Percentiles rank a stretch among this genome's conserved stretches.
Evolutionary conservation across 192 early-diverging fungal genomes (phyloP).

Genomic region (Entophlyctis helioformis): DNA sequence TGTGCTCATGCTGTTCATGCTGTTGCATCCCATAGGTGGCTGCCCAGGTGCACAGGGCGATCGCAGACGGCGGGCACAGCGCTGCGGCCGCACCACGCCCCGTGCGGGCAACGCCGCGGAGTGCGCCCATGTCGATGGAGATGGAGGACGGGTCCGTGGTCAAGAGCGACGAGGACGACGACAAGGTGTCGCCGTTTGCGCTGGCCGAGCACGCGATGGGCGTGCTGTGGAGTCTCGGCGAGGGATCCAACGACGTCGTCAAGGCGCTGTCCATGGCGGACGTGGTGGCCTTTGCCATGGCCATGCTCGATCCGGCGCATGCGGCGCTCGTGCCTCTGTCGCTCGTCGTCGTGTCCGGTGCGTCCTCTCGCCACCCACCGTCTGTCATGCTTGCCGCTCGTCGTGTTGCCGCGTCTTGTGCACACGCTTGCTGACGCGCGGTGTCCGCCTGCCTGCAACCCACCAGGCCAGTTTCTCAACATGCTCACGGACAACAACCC

Average conservation of each 20-base stretch:
- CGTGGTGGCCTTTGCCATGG: slow-evolving; percentile 58
- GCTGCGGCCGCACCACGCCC: too few species aligned
- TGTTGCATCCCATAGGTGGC: too few species aligned
- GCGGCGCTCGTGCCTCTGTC: slow-evolving; percentile 1
- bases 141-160: slow-evolving; percentile 1
- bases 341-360: slow-evolving; percentile 4
- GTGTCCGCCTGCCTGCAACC: too few species aligned
- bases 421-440: too few species aligned
- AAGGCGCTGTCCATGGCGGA: slow-evolving; percentile 51
- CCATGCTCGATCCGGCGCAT: slow-evolving; percentile 2
- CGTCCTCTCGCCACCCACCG: too few species aligned
- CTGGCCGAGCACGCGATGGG: slow-evolving; percentile 20
- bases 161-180: slow-evolving; percentile 25
- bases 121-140: slow-evolving; percentile 41
- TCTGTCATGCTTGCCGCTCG: too few species aligned
- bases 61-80: too few species aligned
- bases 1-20: too few species aligned
- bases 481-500: slow-evolving; percentile 72
- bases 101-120: too few species aligned
- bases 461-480: slow-evolving; percentile 75
- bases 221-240: slow-evolving; percentile 41
- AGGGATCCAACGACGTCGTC: slow-evolving; percentile 56
- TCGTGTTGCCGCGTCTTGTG: too few species aligned
- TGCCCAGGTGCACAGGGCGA: too few species aligned
- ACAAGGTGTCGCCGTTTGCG: slow-evolving; percentile 12